phyloP scores from a whole-genome alignment of 2,329 filamentous ascomycete genomes.

The Sphaerulina vaccinii region DNA sequence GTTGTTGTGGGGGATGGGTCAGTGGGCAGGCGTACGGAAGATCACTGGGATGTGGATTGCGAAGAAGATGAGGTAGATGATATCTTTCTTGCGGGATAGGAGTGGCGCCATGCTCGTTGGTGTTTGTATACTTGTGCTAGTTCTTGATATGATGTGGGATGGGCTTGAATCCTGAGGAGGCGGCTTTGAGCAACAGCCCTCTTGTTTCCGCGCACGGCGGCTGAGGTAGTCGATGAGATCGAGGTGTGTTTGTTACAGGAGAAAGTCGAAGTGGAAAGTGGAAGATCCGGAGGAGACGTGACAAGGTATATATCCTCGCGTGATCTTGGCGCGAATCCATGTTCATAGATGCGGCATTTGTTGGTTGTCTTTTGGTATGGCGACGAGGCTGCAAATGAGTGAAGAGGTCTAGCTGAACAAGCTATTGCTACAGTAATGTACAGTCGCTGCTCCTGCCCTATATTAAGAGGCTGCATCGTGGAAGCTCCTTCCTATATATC shows the following conservation, averaged over 20 bases:
- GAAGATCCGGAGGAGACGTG: not conserved
- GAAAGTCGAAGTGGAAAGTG: not conserved
- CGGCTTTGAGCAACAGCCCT: not conserved
- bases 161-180: too few species aligned
- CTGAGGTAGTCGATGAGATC: not conserved
- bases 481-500: too few species aligned
- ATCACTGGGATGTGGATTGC: constrained; percentile 60
- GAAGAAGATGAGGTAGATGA: constrained; percentile 61
- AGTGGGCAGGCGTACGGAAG: constrained; percentile 49
- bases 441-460: too few species aligned
- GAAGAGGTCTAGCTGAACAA: too few species aligned
- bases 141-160: not conserved
- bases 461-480: too few species aligned
- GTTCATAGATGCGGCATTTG: not conserved
- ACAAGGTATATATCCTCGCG: not conserved
- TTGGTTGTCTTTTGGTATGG: not conserved
- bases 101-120: constrained; percentile 24
- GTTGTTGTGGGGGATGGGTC: not conserved
- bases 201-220: not conserved
- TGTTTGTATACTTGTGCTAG: not conserved
- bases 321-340: not conserved
- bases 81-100: constrained; percentile 43
- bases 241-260: not conserved
- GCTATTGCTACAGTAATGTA: too few species aligned
- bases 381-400: too few species aligned